These are phyloP conservation scores for Celoporthe dispersa DNA, from an alignment of 2,329 filamentous ascomycete species.

Conservation along the genomic window DNA sequence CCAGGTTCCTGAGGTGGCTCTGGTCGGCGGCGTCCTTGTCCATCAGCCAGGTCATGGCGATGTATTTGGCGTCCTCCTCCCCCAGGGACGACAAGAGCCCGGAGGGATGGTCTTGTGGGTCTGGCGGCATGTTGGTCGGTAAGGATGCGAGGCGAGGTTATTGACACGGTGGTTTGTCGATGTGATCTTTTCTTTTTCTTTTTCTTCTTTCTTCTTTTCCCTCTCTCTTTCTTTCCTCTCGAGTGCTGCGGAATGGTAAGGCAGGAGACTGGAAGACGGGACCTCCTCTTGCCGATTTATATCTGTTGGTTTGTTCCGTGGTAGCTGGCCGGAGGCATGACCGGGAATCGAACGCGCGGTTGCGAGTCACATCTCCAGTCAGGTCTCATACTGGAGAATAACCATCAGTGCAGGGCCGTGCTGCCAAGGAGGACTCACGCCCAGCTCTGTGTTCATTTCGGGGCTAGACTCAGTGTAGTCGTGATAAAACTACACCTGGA, in stretches of 20 bases:
- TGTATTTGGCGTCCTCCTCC: neutral
- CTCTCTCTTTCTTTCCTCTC: no score
- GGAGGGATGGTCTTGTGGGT: neutral
- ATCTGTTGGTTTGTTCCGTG: neutral
- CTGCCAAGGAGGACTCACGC: neutral
- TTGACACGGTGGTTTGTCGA: no score
- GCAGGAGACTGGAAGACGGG: neutral
- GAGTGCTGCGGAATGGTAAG: neutral
- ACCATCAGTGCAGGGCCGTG: neutral
- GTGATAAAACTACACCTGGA: conserved; percentile 54
- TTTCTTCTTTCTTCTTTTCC: no score
- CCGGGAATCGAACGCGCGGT: neutral
- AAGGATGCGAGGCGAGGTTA: no score
- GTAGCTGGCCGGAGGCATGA: neutral
- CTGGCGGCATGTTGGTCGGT: no score
- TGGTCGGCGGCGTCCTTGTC: neutral
- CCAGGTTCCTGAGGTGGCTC: neutral
- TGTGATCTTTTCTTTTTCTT: no score
- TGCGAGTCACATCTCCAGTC: neutral
- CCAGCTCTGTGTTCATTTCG: neutral
- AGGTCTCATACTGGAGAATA: neutral
- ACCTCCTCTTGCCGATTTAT: neutral
- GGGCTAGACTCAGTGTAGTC: neutral
- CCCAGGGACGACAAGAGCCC: no score
- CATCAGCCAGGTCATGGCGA: neutral